Conservation (phyloP, 371 early-diverging fungal genomes). For the Entomophthora muscae region DNA sequence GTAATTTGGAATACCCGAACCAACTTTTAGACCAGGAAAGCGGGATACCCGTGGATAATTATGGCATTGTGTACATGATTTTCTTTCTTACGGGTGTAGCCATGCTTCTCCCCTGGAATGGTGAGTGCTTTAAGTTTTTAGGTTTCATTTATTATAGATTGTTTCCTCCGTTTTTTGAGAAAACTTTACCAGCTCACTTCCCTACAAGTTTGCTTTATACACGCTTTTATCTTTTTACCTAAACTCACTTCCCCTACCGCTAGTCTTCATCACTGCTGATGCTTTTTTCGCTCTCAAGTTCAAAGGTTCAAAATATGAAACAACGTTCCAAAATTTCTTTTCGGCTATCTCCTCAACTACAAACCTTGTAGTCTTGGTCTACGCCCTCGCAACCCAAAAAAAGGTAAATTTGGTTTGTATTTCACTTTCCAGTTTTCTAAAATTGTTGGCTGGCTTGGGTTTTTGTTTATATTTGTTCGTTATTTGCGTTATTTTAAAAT, state of each 20-base stretch:
- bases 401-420: too few species aligned
- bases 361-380: constrained; percentile 31
- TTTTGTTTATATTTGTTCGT: too few species aligned
- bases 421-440: too few species aligned
- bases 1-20: too few species aligned
- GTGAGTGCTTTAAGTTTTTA: constrained; percentile 24
- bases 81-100: constrained; percentile 53
- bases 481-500: too few species aligned
- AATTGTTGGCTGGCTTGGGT: too few species aligned
- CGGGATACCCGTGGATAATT: background rate
- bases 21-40: too few species aligned
- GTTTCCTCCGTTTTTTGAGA: too few species aligned
- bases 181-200: too few species aligned
- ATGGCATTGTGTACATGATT: constrained; percentile 19
- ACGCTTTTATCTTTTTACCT: background rate
- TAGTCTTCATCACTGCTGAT: constrained; percentile 58
- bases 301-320: constrained; percentile 29
- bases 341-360: constrained; percentile 39
- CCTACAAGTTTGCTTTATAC: too few species aligned
- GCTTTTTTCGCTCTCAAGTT: constrained; percentile 49
- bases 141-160: too few species aligned
- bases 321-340: constrained; percentile 61
- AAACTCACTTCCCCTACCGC: background rate
- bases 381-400: constrained; percentile 38
- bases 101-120: constrained; percentile 67